Conservation (phyloP, 75 land plant species). For the Isoetes taiwanensis region DNA sequence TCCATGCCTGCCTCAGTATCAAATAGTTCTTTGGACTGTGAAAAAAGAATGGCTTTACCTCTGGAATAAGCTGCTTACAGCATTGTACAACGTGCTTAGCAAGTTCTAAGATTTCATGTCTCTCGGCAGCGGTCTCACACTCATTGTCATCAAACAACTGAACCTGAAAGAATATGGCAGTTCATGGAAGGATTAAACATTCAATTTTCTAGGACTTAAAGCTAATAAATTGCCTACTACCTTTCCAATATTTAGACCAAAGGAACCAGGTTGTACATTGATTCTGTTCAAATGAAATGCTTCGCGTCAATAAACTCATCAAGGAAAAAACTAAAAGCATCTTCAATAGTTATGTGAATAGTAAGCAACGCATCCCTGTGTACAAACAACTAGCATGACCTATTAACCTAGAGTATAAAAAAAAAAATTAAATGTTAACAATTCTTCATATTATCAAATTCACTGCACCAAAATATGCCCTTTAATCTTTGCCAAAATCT, state of each 20-base stretch:
- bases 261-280: constrained; percentile 14
- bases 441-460: too few relatives aligned
- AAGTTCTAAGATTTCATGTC: constrained; percentile 2
- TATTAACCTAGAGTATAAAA: too few relatives aligned
- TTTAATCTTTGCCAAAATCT: too few relatives aligned
- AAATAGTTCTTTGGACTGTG: background rate
- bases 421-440: too few relatives aligned
- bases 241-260: constrained; percentile 16
- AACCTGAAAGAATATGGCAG: background rate
- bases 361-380: too few relatives aligned
- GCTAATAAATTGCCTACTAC: background rate
- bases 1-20: too few relatives aligned
- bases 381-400: too few relatives aligned
- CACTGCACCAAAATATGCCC: too few relatives aligned
- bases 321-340: too few relatives aligned
- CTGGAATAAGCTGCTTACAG: constrained; percentile 9
- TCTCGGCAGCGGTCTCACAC: constrained; percentile 3
- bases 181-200: background rate
- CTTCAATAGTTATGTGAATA: too few relatives aligned
- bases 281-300: constrained; percentile 17
- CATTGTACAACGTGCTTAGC: constrained; percentile 9
- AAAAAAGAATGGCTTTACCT: constrained; percentile 3
- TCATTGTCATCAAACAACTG: constrained; percentile 13
- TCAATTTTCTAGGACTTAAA: background rate
- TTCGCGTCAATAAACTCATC: too few relatives aligned